Evolutionary conservation across 371 early-diverging fungal species (phyloP).

Genomic region (Pancytospora philotis): DNA sequence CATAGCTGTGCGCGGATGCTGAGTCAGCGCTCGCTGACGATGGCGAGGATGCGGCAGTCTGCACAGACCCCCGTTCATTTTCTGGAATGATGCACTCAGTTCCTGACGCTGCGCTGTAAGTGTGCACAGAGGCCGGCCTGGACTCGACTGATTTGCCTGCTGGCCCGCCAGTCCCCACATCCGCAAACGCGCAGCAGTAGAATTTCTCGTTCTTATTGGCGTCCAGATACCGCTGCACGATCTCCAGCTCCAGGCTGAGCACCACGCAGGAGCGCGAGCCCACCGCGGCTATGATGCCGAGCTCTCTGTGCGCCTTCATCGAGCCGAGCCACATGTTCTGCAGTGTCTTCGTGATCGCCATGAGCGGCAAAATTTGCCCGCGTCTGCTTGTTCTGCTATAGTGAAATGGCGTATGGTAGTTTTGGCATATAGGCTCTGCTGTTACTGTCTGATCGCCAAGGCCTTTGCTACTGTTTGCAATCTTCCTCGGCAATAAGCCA

Average conservation of each 20-base stretch:
- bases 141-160: background rate
- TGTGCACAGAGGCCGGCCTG: background rate
- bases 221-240: slow-evolving; percentile 30
- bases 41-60: background rate
- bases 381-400: too few relatives aligned
- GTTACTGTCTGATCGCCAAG: too few relatives aligned
- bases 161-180: slow-evolving; percentile 4
- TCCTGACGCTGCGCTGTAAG: too few relatives aligned
- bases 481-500: too few relatives aligned
- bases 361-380: too few relatives aligned
- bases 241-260: slow-evolving; percentile 5
- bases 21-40: too few relatives aligned
- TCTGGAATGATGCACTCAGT: background rate
- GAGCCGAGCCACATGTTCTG: slow-evolving; percentile 19
- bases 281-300: slow-evolving; percentile 22
- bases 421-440: too few relatives aligned
- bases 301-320: slow-evolving; percentile 1
- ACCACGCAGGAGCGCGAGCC: slow-evolving; percentile 29
- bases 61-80: background rate
- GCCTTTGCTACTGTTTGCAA: too few relatives aligned
- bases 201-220: slow-evolving; percentile 35
- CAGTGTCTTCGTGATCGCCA: too few relatives aligned
- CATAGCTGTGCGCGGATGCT: too few relatives aligned
- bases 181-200: slow-evolving; percentile 36
- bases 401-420: too few relatives aligned